Evolutionary conservation across 352 stramenopile genomes (phyloP), one percentile per base, ranked within the genome.

Genomic region (Pseudoperonospora humuli): DNA sequence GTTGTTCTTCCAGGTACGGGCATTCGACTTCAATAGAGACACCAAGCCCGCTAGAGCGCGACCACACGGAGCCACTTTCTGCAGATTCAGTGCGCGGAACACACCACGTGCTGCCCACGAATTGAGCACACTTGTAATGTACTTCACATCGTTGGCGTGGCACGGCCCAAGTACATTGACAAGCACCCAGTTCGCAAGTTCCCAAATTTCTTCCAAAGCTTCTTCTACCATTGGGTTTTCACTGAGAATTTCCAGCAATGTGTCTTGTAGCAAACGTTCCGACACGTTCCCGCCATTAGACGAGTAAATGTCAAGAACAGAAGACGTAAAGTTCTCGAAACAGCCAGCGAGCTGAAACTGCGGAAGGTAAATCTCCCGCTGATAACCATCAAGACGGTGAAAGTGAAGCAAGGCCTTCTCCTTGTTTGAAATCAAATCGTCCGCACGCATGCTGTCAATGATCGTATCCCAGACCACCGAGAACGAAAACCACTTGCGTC

Each of bases 401-500:
- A 99, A 99, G 46, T 96, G 95, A 21, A 99, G 72, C 38, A 98
- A 72, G 59, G 49, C 66, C 25, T 89, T 84, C 52, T 94, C 82
- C 15, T 75, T 82, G 45, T 88, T 91, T 32, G 84, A 92, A 54
- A 96, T 93, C 54, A 95, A 77, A 41, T 94, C 84, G 46, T 97
- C 90, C 2, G 79, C 75, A 27, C 95, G 78, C 70, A 98, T 97
- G 34, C 93, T 86, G 57, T 97, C 86, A 39, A 98, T 97, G 33
- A 98, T 95, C 35, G 96, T 92, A 54, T 98, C 96, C 95, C 95
- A 98, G 3, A 95, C 94, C 19, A 96, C 84, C 14, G 92, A 97
- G 54, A 99, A 99, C 29, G 96, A 98, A 1, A 96, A 88, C 96
- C 96, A 99, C 54, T 98, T 98, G 56, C 97, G 92, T 18, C 96